Conservation (phyloP, 257 asterid genomes). For the Scutellaria baicalensis region DNA sequence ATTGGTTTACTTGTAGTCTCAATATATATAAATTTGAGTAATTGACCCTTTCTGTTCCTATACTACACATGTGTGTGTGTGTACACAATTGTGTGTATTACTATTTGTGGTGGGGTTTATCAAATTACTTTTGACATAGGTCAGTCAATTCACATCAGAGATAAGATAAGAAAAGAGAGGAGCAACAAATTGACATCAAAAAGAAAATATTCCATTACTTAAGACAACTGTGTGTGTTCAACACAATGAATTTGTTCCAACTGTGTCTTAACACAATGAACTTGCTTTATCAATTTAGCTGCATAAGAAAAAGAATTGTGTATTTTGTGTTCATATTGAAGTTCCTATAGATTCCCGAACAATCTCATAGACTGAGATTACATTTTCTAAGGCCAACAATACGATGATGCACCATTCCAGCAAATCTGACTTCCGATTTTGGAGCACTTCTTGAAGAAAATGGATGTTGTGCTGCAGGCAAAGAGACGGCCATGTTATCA, state of each 20-base stretch:
- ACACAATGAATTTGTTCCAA: neutral
- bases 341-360: conserved; percentile 44
- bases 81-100: no score
- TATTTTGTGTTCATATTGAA: conserved; percentile 14
- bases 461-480: conserved; percentile 89
- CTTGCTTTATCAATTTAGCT: neutral
- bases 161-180: neutral
- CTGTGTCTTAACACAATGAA: conserved; percentile 6
- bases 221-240: neutral
- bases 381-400: conserved; percentile 65
- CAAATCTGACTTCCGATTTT: conserved; percentile 77
- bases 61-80: no score
- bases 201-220: neutral
- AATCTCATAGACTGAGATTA: conserved; percentile 59
- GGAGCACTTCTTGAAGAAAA: conserved; percentile 97
- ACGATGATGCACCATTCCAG: conserved; percentile 94
- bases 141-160: neutral
- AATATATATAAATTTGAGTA: no score
- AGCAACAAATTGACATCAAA: neutral
- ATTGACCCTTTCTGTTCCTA: no score
- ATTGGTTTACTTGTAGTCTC: no score
- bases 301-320: neutral
- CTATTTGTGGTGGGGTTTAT: no score
- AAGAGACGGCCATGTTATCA: neutral
- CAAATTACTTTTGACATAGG: neutral